Conservation (phyloP, 83 land plant species). For the Diphasiastrum complanatum region DNA sequence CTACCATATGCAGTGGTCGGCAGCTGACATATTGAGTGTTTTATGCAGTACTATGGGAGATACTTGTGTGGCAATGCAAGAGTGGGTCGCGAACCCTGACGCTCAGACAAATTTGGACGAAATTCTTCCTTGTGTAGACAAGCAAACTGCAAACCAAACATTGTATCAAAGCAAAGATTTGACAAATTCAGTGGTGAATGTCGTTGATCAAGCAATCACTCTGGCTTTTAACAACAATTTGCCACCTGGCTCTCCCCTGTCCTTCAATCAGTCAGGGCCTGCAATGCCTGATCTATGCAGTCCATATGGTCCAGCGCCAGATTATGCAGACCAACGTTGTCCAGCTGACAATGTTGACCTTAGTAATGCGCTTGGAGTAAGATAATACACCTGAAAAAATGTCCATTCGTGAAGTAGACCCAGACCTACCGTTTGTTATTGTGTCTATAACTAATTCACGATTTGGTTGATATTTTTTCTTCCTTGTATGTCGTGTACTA, state of each 20-base stretch:
- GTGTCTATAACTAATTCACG: background rate
- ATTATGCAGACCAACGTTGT: slow-evolving; percentile 37
- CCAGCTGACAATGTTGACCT: slow-evolving; percentile 1
- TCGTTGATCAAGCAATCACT: slow-evolving; percentile 4
- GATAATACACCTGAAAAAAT: background rate
- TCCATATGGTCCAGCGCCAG: slow-evolving; percentile 14
- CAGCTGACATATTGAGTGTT: no score
- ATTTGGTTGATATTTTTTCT: background rate
- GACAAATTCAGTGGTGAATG: slow-evolving; percentile 22
- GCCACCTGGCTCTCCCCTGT: slow-evolving; percentile 12
- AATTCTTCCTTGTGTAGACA: slow-evolving; percentile 68
- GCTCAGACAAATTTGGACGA: slow-evolving; percentile 62
- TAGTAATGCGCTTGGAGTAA: slow-evolving; percentile 4
- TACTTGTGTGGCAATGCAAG: slow-evolving; percentile 74
- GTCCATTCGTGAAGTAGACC: background rate
- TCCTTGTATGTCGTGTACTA: background rate
- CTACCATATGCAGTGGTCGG: no score
- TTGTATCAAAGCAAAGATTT: slow-evolving; percentile 45
- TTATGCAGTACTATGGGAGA: slow-evolving; percentile 52
- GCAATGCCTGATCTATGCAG: slow-evolving; percentile 18
- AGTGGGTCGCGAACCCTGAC: slow-evolving; percentile 64
- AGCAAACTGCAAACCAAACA: slow-evolving; percentile 56
- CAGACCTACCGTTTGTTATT: background rate
- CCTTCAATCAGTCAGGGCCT: slow-evolving; percentile 69
- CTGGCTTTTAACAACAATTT: background rate